phyloP scores from a whole-genome alignment of 352 stramenopile genomes.

The Globisporangium recalcitrans region DNA sequence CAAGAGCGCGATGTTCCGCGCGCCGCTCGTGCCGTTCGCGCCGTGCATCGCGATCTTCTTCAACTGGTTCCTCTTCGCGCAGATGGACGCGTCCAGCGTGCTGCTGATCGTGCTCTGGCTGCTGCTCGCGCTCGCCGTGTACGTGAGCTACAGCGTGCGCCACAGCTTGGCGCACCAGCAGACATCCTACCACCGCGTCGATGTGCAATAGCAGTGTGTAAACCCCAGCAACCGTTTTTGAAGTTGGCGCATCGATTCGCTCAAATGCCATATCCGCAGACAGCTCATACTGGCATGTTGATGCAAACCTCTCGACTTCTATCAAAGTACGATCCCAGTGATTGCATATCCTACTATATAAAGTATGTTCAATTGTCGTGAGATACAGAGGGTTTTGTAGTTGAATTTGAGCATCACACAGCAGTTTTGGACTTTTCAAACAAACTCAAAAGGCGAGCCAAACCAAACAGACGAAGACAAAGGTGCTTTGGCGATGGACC shows the following conservation, averaged over 20 bases:
- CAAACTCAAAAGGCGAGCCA: not conserved
- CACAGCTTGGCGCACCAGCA: constrained; percentile 71
- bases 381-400: too few relatives aligned
- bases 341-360: not conserved
- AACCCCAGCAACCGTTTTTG: not conserved
- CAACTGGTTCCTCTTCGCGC: constrained; percentile 85
- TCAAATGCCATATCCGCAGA: not conserved
- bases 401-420: too few relatives aligned
- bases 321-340: not conserved
- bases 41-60: constrained; percentile 84
- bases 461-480: constrained; percentile 3
- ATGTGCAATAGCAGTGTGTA: constrained; percentile 18
- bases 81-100: constrained; percentile 67
- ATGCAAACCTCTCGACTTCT: too few relatives aligned
- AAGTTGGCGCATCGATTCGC: not conserved
- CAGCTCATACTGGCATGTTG: not conserved
- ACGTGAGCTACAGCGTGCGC: constrained; percentile 67
- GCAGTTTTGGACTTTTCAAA: too few relatives aligned
- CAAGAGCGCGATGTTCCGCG: constrained; percentile 37
- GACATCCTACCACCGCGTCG: constrained; percentile 49
- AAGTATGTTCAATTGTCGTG: not conserved
- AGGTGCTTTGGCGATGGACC: constrained; percentile 31
- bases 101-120: constrained; percentile 66
- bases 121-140: constrained; percentile 54
- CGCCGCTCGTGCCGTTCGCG: constrained; percentile 68